Evolutionary conservation across 148 eudicot species (phyloP), one percentile per base, ranked within the genome.

Genomic region (Euryodendron excelsum): DNA sequence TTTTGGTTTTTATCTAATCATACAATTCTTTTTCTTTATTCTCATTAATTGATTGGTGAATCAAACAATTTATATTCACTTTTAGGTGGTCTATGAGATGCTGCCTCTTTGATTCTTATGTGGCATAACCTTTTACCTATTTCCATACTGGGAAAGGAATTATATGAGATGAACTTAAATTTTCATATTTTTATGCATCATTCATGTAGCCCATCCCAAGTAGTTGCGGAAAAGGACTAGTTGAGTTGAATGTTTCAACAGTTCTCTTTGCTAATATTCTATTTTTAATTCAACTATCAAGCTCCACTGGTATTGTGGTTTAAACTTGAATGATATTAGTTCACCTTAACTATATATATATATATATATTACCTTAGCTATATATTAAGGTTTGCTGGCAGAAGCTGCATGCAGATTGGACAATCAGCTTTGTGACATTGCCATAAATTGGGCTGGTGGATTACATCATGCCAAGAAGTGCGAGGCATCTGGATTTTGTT

Each of bases 361-460:
- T n/a, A n/a, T n/a, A n/a, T n/a, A n/a, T n/a, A n/a, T 53, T 72
- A 73, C 56, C 72, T 67, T 78, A 63, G 82, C 80, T 53, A 62
- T 55, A 55, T 59, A 72, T 47, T 77, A 52, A 70, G 80, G 21
- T 76, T 77, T 77, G 73, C 47, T 82, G 70, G 65, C 89, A 96
- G 99, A 96, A 86, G 98, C 98, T 89, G 99, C 99, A 45, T 93
- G 95, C 77, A 89, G 99, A 84, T 87, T 96, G 86, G 93, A 96
- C 83, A 89, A 93, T 86, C 87, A 89, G 75, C 90, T 93, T 27
- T 96, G 99, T 85, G 98, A 96, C 83, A 86, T 96, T 86, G 99
- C 99, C 77, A 93, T 93, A 81, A 93, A 93, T 80, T 93, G 99
- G 99, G 98, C 99, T 79, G 98, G 99, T 82, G 99, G 99, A 75